phyloP scores from a whole-genome alignment of 371 early-diverging fungal genomes.

The Batrachochytrium dendrobatidis region DNA sequence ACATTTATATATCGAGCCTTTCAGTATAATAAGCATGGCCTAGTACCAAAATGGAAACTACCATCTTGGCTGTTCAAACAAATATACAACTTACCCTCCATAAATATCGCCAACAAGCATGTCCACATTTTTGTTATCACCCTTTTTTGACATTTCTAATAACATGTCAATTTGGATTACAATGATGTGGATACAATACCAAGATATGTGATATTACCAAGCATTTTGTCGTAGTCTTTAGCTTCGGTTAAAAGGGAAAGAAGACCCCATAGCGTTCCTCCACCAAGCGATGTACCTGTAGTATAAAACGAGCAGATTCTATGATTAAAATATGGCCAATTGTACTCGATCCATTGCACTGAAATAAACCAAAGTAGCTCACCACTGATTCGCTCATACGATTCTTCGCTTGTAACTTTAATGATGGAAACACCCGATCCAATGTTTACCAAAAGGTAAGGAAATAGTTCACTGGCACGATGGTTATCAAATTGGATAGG shows the following conservation, averaged over 20 bases:
- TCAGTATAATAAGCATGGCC: constrained; percentile 3
- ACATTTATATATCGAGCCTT: background rate
- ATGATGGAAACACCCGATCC: constrained; percentile 86
- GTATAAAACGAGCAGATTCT: no score
- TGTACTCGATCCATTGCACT: background rate
- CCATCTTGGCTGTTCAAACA: constrained; percentile 5
- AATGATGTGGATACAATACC: background rate
- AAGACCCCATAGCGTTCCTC: constrained; percentile 96
- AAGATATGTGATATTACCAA: constrained; percentile 36
- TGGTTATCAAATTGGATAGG: constrained; percentile 78
- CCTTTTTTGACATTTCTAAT: constrained; percentile 68
- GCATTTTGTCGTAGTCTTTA: constrained; percentile 88
- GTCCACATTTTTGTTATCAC: constrained; percentile 89
- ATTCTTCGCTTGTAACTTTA: constrained; percentile 72
- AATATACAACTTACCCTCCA: constrained; percentile 46
- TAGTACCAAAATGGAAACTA: no score
- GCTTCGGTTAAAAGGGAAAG: constrained; percentile 72
- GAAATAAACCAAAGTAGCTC: background rate
- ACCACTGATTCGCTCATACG: constrained; percentile 82
- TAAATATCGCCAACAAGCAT: constrained; percentile 95
- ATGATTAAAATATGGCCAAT: background rate
- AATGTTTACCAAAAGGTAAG: constrained; percentile 85
- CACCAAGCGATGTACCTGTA: constrained; percentile 81
- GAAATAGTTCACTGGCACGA: constrained; percentile 57
- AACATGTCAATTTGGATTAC: background rate